A percentile compares a stretch with the other conserved stretches of the same genome.
These are phyloP conservation scores for Amanita muscaria DNA, from an alignment of 768 basidiomycete genomes.

Conservation along the genomic window DNA sequence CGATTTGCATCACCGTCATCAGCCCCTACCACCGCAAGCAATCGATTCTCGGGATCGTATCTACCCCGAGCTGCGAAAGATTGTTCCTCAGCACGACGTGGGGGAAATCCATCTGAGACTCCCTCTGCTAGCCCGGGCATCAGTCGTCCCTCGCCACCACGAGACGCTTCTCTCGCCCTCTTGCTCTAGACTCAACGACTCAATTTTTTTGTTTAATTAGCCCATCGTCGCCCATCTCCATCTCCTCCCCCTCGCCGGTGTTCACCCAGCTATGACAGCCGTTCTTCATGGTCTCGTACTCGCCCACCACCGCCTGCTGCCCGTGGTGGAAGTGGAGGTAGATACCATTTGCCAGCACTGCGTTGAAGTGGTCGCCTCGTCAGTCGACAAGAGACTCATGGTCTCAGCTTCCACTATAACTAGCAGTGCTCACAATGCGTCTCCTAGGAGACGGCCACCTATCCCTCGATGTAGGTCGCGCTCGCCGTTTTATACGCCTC, in stretches of 20 bases:
- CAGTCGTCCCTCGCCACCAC: no score
- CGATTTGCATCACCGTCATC: no score
- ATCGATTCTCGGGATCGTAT: no score
- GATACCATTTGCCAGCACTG: slow-evolving; percentile 22
- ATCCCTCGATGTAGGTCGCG: slow-evolving; percentile 29
- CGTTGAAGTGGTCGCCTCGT: slow-evolving; percentile 24
- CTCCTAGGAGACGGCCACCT: slow-evolving; percentile 13
- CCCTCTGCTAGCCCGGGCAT: no score
- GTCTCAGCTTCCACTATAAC: slow-evolving; percentile 16
- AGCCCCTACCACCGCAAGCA: no score
- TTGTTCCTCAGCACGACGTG: no score
- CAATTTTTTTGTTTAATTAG: slow-evolving; percentile 17
- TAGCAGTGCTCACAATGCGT: neutral
- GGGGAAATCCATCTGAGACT: no score
- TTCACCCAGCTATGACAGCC: slow-evolving; percentile 19
- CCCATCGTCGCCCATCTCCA: slow-evolving; percentile 38
- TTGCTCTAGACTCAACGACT: no score
- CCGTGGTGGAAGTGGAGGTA: slow-evolving; percentile 14
- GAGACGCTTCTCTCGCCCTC: no score
- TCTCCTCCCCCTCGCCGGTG: slow-evolving; percentile 32
- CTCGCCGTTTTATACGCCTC: slow-evolving; percentile 44
- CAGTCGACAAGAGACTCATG: slow-evolving; percentile 10
- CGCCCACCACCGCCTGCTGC: slow-evolving; percentile 22
- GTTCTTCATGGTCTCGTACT: slow-evolving; percentile 35
- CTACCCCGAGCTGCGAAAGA: no score